Evolutionary conservation across 495 filamentous ascomycete species (phyloP).

Genomic region (Usnea hakonensis): DNA sequence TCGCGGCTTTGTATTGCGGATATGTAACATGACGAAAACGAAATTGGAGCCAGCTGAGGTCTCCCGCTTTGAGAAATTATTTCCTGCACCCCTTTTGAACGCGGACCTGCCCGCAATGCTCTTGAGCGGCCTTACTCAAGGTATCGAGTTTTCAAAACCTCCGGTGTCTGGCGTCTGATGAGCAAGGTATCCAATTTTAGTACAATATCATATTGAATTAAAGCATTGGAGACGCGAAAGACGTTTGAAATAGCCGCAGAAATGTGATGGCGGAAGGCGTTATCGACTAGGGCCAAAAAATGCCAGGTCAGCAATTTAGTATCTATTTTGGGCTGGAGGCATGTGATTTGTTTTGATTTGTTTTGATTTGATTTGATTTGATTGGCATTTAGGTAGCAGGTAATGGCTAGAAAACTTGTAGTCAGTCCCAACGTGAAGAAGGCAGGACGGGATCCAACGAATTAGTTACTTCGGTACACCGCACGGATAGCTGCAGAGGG

Average conservation of each 20-base stretch:
- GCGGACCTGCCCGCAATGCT: neutral
- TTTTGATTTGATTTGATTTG: too few relatives aligned
- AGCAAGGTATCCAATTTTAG: neutral
- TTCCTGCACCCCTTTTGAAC: neutral
- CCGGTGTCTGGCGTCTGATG: neutral
- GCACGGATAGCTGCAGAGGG: slow-evolving; percentile 9
- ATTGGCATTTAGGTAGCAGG: neutral
- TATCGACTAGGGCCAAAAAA: neutral
- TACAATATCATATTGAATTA: neutral
- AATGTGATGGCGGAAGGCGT: neutral
- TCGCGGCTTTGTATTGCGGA: neutral
- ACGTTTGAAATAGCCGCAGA: neutral
- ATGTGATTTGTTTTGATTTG: neutral
- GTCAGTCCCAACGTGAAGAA: neutral
- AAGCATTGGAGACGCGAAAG: neutral
- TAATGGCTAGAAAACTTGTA: neutral
- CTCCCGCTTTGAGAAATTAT: neutral
- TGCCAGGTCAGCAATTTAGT: neutral
- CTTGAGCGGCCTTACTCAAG: neutral
- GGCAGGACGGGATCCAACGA: slow-evolving; percentile 3
- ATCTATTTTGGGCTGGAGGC: neutral
- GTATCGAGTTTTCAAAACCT: neutral
- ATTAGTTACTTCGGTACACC: neutral
- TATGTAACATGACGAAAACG: slow-evolving; percentile 1
- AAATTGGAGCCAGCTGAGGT: neutral